Evolutionary conservation across 225 moss, liverwort and hornwort genomes (phyloP).

Genomic region (Asterella californica): DNA sequence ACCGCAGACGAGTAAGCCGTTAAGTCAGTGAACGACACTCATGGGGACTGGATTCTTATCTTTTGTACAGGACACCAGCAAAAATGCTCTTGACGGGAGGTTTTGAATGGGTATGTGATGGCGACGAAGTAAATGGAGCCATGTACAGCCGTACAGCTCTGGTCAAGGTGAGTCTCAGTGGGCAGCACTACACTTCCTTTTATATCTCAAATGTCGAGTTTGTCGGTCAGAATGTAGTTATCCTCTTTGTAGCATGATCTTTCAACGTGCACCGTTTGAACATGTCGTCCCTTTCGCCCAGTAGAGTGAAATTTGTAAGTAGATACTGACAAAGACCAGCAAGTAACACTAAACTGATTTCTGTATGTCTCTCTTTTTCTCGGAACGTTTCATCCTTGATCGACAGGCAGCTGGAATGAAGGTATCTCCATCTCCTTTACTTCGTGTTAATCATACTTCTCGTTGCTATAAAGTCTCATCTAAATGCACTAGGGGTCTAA

Average conservation of each 20-base stretch:
- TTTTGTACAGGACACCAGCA: conserved; percentile 25
- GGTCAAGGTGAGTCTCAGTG: conserved; percentile 15
- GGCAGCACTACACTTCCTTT: not conserved
- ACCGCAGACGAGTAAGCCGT: too few species aligned
- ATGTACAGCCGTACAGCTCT: conserved; percentile 22
- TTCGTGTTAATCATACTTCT: too few species aligned
- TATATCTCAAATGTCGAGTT: not conserved
- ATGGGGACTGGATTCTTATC: not conserved
- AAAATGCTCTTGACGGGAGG: conserved; percentile 24
- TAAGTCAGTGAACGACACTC: not conserved
- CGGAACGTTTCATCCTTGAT: not conserved
- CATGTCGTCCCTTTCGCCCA: not conserved
- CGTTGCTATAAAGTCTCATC: not conserved
- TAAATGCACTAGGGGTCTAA: not conserved
- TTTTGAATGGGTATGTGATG: conserved; percentile 22
- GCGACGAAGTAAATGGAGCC: conserved; percentile 8
- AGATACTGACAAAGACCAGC: not conserved
- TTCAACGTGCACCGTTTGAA: not conserved
- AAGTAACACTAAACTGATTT: not conserved
- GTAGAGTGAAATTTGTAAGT: not conserved
- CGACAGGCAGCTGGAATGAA: conserved; percentile 23
- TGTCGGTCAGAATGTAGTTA: not conserved
- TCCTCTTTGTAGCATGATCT: not conserved
- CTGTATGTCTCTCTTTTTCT: not conserved
- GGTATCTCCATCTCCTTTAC: not conserved